Percentiles rank a stretch among this genome's conserved stretches.
Conservation (phyloP, 208 protist genomes). For the Phytomonas sp. region DNA sequence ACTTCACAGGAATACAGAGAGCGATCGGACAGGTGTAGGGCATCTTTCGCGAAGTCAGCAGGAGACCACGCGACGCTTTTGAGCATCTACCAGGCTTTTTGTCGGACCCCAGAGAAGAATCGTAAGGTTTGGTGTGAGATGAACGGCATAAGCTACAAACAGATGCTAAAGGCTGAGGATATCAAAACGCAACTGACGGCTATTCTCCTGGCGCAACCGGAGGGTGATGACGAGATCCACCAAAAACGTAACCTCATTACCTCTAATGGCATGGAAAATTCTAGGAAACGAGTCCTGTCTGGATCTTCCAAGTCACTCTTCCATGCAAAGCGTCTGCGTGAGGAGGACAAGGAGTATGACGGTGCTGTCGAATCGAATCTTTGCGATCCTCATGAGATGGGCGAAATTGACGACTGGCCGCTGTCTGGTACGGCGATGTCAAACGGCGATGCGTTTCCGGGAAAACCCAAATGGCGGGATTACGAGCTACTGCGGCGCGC, state of each 20-base stretch:
- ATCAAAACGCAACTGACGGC: slow-evolving; percentile 63
- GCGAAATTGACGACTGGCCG: not conserved
- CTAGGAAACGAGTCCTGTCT: not conserved
- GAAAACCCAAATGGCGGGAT: slow-evolving; percentile 24
- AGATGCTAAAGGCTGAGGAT: slow-evolving; percentile 84
- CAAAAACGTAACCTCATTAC: not conserved
- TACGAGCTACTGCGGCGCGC: slow-evolving; percentile 75
- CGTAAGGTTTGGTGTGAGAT: slow-evolving; percentile 75
- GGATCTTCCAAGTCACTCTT: not conserved
- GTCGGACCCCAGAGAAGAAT: slow-evolving; percentile 49
- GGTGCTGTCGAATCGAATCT: slow-evolving; percentile 36
- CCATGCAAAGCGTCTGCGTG: not conserved
- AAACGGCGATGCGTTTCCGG: slow-evolving; percentile 5
- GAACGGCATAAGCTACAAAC: slow-evolving; percentile 65
- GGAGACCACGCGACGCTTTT: slow-evolving; percentile 87
- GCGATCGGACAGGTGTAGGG: slow-evolving; percentile 62
- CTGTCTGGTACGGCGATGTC: slow-evolving; percentile 8
- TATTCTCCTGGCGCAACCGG: slow-evolving; percentile 23
- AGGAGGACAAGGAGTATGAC: slow-evolving; percentile 40
- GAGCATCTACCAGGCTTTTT: slow-evolving; percentile 73
- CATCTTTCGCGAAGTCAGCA: slow-evolving; percentile 58
- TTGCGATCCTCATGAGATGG: slow-evolving; percentile 15
- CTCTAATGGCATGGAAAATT: not conserved
- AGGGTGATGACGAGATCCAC: not conserved
- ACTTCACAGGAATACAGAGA: slow-evolving; percentile 66